These are phyloP conservation scores for Ganoderma lingzhi DNA, from an alignment of 1,284 basidiomycete genomes.

Conservation along the genomic window DNA sequence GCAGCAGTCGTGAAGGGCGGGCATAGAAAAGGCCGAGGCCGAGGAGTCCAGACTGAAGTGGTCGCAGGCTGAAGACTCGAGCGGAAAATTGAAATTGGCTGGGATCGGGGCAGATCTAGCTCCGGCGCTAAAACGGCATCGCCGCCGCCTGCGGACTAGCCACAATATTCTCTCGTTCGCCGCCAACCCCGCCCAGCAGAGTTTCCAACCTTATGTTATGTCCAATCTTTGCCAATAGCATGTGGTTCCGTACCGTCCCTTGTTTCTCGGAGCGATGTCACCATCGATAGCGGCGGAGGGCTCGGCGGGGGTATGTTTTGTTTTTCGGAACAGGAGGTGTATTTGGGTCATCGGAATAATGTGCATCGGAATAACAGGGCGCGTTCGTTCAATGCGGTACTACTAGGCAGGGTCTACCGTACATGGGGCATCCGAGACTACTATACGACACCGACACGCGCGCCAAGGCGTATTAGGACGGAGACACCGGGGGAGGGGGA, in stretches of 20 bases:
- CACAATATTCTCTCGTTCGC: not conserved
- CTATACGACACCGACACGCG: not conserved
- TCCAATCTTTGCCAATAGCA: not conserved
- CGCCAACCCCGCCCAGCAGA: not conserved
- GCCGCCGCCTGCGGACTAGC: not conserved
- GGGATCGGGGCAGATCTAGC: not conserved
- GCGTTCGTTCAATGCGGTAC: not conserved
- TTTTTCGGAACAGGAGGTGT: not conserved
- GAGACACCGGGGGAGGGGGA: not conserved
- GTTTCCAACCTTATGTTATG: slow-evolving; percentile 3
- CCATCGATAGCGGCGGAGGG: not conserved
- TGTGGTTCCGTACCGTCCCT: not conserved
- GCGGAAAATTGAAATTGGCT: too few species aligned
- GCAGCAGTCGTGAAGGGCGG: not conserved
- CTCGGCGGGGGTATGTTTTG: not conserved
- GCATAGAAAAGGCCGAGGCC: not conserved
- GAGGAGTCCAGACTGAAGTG: too few species aligned
- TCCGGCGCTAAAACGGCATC: not conserved
- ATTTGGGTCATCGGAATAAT: not conserved
- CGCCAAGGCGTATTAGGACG: not conserved
- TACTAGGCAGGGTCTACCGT: slow-evolving; percentile 4
- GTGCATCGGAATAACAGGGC: not conserved
- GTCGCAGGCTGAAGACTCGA: too few species aligned
- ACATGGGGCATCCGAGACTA: not conserved
- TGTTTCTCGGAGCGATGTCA: not conserved